Percentiles rank a stretch among this genome's conserved stretches.
Evolutionary conservation across 768 basidiomycete species (phyloP).

Genomic region (Suillus fuscotomentosus): DNA sequence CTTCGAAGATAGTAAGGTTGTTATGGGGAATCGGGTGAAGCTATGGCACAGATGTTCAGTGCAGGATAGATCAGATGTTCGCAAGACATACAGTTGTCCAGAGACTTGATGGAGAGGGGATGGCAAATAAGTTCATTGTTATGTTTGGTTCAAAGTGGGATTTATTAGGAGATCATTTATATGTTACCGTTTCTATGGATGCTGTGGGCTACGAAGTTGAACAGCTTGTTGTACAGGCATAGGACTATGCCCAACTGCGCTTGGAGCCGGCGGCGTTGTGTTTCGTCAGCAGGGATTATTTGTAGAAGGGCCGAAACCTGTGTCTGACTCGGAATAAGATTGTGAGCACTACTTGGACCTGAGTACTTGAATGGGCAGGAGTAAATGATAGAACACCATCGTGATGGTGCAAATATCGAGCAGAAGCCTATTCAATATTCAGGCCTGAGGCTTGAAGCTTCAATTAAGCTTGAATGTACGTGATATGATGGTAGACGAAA

Average conservation of each 20-base stretch:
- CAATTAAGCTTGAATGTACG: too few species aligned
- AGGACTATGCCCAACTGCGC: background rate
- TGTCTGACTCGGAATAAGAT: background rate
- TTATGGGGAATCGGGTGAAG: slow-evolving; percentile 38
- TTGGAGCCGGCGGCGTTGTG: background rate
- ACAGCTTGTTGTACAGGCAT: background rate
- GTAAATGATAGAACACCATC: too few species aligned
- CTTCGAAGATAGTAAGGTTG: slow-evolving; percentile 41
- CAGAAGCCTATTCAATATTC: too few species aligned
- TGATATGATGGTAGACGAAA: too few species aligned
- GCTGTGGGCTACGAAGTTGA: background rate
- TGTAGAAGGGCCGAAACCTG: background rate
- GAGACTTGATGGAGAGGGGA: background rate
- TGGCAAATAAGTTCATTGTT: background rate
- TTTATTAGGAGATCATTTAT: background rate
- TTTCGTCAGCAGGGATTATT: background rate
- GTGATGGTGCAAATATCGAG: too few species aligned
- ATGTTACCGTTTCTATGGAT: background rate
- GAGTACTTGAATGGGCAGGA: background rate
- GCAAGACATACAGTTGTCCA: background rate
- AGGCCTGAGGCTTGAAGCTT: too few species aligned
- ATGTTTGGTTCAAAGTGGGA: background rate
- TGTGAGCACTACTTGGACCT: background rate
- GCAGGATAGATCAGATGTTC: too few species aligned
- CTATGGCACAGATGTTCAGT: too few species aligned